Evolutionary conservation across 495 filamentous ascomycete genomes (phyloP).

Genomic region (Trichoderma asperelloides): DNA sequence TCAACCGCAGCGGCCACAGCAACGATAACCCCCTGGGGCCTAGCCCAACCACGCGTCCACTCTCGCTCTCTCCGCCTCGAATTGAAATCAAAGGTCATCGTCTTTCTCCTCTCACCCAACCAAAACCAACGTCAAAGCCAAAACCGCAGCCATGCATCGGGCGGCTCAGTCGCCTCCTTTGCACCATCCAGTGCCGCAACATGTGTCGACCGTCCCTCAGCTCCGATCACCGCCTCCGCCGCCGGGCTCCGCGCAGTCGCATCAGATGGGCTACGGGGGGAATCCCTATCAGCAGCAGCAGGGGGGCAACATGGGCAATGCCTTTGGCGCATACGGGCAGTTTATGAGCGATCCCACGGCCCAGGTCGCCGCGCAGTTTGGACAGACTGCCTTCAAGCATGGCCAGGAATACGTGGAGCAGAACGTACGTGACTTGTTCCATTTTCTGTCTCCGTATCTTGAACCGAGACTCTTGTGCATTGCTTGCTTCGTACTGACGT

Average conservation of each 20-base stretch:
- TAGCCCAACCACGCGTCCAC: not conserved
- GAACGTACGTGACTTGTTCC: conserved; percentile 49
- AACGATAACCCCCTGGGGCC: no score
- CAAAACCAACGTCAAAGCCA: conserved; percentile 77
- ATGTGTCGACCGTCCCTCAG: conserved; percentile 98
- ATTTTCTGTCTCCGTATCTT: not conserved
- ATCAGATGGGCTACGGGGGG: conserved; percentile 43
- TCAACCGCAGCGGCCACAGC: no score
- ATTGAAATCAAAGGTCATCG: conserved; percentile 11
- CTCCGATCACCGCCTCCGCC: conserved; percentile 93
- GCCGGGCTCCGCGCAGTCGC: conserved; percentile 54
- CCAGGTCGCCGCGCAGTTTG: conserved; percentile 91
- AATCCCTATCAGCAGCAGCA: conserved; percentile 64
- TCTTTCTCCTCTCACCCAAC: not conserved
- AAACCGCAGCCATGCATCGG: conserved; percentile 36
- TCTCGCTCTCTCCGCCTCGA: not conserved
- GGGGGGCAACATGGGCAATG: conserved; percentile 41
- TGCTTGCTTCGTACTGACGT: not conserved
- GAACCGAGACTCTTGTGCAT: not conserved
- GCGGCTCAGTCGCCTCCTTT: conserved; percentile 73
- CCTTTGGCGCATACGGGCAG: conserved; percentile 64
- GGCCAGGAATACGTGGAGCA: conserved; percentile 90
- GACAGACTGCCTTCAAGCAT: conserved; percentile 78
- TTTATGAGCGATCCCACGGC: conserved; percentile 97
- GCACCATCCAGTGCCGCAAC: conserved; percentile 96